Base-by-base conservation (phyloP, 2,329 filamentous ascomycete genomes). In the Sarocladiaceae sp. region DNA sequence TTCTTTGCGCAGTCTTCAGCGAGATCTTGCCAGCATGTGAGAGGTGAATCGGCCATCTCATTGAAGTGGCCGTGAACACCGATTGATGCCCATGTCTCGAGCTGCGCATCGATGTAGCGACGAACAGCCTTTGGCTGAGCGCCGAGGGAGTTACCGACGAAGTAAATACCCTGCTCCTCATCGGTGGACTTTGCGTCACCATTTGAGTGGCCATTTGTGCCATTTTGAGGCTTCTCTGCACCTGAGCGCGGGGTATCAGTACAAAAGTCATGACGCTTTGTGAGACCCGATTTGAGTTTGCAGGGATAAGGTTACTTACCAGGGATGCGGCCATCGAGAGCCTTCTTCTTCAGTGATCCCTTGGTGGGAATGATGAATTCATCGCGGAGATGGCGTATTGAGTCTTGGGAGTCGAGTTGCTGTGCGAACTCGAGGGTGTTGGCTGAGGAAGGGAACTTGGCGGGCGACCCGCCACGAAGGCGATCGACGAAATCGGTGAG, bases 101-200 rank as follows among this genome's bases (percentile, higher is more conserved):
- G 78, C 59, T 95, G 90, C 4, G 83, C 79, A 42, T 84, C 74
- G 56, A 96, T 71, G 56, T 89, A 84, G 15, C 77, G 71, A 17
- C 79, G 75, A 0, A 86, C 84, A 13, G 79, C 79, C 56, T 80
- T 83, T 40, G 92, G 90, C 66, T 96, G 91, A 3, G 93, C 80
- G 33, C 91, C 91, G 1, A 96, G 79, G 0, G 90, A 96, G 72
- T 96, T 96, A 53, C 92, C 92, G 58, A 90, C 93, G 57, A 97
- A 84, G 68, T 96, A 97, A 54, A 90, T 85, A 54, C 67, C 66
- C 53, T 64, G 61, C 44, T 68, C 59, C 5, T 60, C 70, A n/a
- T 74, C 62, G 1, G 67, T 62, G 15, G 57, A 52, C 3, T 50
- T 36, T 1, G 56, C 51, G 33, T n/a, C 33, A n/a, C 33, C 59